Conservation (phyloP, 2,329 filamentous ascomycete species). For the Aspergillus fumigatus region DNA sequence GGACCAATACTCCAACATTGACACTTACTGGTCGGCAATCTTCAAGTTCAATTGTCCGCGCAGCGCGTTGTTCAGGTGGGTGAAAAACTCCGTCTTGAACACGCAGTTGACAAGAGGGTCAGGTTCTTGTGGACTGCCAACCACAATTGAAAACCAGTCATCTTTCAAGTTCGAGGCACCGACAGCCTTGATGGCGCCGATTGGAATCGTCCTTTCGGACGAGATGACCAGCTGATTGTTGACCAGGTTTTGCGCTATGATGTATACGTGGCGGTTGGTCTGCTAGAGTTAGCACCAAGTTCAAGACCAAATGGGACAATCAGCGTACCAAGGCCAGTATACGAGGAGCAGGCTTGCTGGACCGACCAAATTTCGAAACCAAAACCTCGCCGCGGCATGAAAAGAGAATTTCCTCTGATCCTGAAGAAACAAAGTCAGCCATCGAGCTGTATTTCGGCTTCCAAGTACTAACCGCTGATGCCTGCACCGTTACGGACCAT, state of each 20-base stretch:
- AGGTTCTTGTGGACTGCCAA: constrained; percentile 84
- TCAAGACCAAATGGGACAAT: not conserved
- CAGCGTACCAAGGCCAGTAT: constrained; percentile 64
- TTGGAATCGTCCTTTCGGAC: constrained; percentile 73
- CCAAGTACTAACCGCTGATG: constrained; percentile 53
- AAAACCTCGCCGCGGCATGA: constrained; percentile 87
- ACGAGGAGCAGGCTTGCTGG: constrained; percentile 85
- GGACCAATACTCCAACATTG: not conserved
- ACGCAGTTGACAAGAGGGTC: constrained; percentile 92
- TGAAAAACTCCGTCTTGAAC: constrained; percentile 96
- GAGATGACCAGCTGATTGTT: constrained; percentile 78
- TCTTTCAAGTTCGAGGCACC: constrained; percentile 77
- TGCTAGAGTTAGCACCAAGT: constrained; percentile 20
- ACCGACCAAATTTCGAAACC: constrained; percentile 92
- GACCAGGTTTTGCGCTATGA: constrained; percentile 77
- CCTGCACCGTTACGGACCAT: constrained; percentile 72
- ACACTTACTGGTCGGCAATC: constrained; percentile 62
- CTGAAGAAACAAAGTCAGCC: constrained; percentile 15
- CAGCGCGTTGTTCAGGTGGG: constrained; percentile 77
- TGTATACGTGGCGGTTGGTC: constrained; percentile 81
- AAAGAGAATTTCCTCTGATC: constrained; percentile 70
- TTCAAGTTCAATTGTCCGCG: constrained; percentile 76
- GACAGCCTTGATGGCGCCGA: constrained; percentile 86
- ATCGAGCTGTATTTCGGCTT: not conserved
- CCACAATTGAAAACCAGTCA: constrained; percentile 92